Conservation (phyloP, 495 filamentous ascomycete species). For the Aspergillus panamensis region DNA sequence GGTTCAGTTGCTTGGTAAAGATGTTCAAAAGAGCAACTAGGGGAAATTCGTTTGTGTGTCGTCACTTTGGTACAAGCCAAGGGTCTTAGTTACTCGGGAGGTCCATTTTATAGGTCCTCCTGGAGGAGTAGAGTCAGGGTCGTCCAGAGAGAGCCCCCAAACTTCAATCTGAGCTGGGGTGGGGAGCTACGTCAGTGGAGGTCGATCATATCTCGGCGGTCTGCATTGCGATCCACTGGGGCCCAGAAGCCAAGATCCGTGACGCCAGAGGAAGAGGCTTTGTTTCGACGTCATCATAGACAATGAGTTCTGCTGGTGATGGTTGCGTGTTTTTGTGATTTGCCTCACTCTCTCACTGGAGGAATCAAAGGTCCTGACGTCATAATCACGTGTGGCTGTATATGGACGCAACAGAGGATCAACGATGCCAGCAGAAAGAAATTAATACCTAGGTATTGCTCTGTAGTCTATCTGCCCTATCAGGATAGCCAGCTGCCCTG, state of each 20-base stretch:
- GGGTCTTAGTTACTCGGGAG: background rate
- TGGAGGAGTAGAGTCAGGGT: background rate
- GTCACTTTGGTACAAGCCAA: background rate
- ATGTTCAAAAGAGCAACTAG: background rate
- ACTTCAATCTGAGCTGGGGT: background rate
- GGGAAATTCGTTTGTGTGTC: background rate
- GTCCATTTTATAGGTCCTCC: background rate
- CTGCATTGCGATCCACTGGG: background rate
- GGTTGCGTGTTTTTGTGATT: no score
- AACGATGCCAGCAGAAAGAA: no score
- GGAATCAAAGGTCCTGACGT: background rate
- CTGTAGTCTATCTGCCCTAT: constrained; percentile 16
- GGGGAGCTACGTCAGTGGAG: constrained; percentile 12
- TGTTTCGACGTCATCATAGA: constrained; percentile 11
- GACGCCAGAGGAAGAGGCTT: background rate
- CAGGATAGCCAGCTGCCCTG: constrained; percentile 21
- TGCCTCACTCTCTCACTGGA: background rate
- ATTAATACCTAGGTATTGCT: no score
- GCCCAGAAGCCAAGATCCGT: background rate
- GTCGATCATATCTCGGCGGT: background rate
- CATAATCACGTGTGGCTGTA: constrained; percentile 5
- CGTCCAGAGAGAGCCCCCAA: background rate
- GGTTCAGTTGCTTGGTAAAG: background rate
- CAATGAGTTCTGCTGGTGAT: constrained; percentile 2
- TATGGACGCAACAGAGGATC: no score